These are phyloP conservation scores for Liquidambar formosana DNA, from an alignment of 164 flowering plant genomes.

Conservation along the genomic window DNA sequence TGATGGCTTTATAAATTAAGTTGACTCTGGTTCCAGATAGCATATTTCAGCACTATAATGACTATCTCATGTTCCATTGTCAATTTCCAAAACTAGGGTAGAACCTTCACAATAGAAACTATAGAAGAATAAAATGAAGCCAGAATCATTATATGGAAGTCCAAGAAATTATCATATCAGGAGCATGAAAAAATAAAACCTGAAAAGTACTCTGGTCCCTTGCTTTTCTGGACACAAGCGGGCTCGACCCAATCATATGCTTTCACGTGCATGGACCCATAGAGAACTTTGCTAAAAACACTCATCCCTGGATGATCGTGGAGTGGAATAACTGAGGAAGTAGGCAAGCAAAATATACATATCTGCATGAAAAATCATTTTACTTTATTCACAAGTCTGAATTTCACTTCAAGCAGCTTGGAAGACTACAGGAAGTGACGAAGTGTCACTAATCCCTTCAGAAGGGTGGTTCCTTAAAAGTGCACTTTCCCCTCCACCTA, in stretches of 20 bases:
- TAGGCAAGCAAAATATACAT: slow-evolving; percentile 91
- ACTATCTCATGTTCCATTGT: not conserved
- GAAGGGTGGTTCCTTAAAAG: not conserved
- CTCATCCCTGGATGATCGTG: slow-evolving; percentile 98
- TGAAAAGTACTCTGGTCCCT: slow-evolving; percentile 34
- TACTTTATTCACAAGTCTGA: not conserved
- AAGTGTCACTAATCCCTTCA: not conserved
- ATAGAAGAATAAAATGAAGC: not conserved
- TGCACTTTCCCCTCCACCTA: not conserved
- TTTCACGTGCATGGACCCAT: slow-evolving; percentile 94
- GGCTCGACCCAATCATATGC: slow-evolving; percentile 98
- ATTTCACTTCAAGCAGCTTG: not conserved
- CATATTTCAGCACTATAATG: not conserved
- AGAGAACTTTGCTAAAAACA: slow-evolving; percentile 88
- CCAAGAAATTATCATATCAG: no score
- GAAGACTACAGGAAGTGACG: no score
- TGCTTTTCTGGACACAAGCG: slow-evolving; percentile 38
- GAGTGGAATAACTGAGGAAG: slow-evolving; percentile 92
- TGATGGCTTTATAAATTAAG: not conserved
- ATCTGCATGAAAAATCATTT: slow-evolving; percentile 58
- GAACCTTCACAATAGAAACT: not conserved
- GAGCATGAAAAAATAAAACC: slow-evolving; percentile 35
- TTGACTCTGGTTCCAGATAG: not conserved
- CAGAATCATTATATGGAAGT: not conserved
- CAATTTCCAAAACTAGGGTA: not conserved